Evolutionary conservation across 2,329 filamentous ascomycete species (phyloP).

Genomic region (Alternaria triticina): DNA sequence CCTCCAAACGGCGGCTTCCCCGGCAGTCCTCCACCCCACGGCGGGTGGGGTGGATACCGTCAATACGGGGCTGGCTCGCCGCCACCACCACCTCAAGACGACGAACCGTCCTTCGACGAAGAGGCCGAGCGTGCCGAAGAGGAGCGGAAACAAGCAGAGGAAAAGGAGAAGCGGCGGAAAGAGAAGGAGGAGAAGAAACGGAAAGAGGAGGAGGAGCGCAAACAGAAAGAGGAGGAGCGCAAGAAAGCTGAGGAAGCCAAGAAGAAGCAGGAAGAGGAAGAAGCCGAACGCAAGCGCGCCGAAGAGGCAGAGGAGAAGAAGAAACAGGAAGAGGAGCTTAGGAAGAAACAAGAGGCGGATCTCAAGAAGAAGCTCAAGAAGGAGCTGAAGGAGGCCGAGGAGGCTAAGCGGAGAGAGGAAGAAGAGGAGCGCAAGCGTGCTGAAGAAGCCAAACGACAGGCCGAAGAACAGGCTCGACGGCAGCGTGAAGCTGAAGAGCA

Average conservation of each 20-base stretch:
- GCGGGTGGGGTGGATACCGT: conserved; percentile 39
- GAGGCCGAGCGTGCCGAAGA: conserved; percentile 65
- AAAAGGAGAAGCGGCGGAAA: conserved; percentile 7
- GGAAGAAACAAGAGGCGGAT: conserved; percentile 26
- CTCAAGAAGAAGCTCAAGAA: conserved; percentile 46
- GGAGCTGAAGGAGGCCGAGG: conserved; percentile 47
- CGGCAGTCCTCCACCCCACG: conserved; percentile 40
- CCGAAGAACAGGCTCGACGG: conserved; percentile 31
- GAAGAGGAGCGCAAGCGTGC: conserved; percentile 53
- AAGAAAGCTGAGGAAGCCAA: conserved; percentile 13
- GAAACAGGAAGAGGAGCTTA: neutral
- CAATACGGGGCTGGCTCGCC: conserved; percentile 36
- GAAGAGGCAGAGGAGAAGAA: neutral
- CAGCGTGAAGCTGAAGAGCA: conserved; percentile 55
- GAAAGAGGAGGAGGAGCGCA: conserved; percentile 1
- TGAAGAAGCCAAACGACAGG: conserved; percentile 49
- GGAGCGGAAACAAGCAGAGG: conserved; percentile 16
- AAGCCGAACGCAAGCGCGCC: neutral
- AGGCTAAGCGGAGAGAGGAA: conserved; percentile 64
- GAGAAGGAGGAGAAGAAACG: conserved; percentile 5
- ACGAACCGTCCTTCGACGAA: conserved; percentile 42
- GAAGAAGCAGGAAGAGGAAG: conserved; percentile 9
- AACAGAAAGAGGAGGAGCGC: conserved; percentile 18
- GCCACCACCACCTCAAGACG: conserved; percentile 40
- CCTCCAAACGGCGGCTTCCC: conserved; percentile 42